Base-by-base conservation (phyloP, 1,284 basidiomycete species). In the Polyporus tsugae region DNA sequence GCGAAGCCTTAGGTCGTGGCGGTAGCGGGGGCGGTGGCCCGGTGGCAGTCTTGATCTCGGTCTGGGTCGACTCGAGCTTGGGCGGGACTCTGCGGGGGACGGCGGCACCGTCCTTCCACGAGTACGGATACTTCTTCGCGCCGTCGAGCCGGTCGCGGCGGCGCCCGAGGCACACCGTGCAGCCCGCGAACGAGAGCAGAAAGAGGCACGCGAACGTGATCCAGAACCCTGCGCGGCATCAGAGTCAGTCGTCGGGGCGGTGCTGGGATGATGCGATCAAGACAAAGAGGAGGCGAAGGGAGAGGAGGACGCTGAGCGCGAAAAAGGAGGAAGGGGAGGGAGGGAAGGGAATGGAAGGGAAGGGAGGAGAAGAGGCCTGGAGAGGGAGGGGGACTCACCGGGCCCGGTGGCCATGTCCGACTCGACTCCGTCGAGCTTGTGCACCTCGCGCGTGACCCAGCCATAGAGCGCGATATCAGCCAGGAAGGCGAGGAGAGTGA, bases 381-480 rank as follows among this genome's bases (percentile, higher is more conserved):
- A 7, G n/a, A 6, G 52, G 29, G 29, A 42, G 19, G 42, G 41
- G 17, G 11, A 78, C 84, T 63, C 74, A 90, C 91, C 91, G 65
- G 87, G 86, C 15, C 83, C 88, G n/a, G 89, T 84, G 66, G 81
- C 80, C 13, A 89, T 90, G 46, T 78, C 78, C 3, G 81, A 80
- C 35, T 70, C 73, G 25, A 86, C 80, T 63, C 82, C 82, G 36
- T 78, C 71, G 22, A 92, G 81, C 62, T 85, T 83, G 60, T 79
- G 77, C 69, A 90, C 82, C 72, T 89, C 80, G 68, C 89, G 82
- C 75, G 86, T 88, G 63, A 90, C 84, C 68, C 84, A 88, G 1
- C 82, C 88, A 74, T 83, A 90, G 19, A 94, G 84, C n/a, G 90
- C 90, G 72, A 94, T 89, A 77, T 94, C 91, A 75, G 91, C 86